phyloP scores from a whole-genome alignment of 225 moss, liverwort and hornwort species.

The Pseudoscleropodium purum region DNA sequence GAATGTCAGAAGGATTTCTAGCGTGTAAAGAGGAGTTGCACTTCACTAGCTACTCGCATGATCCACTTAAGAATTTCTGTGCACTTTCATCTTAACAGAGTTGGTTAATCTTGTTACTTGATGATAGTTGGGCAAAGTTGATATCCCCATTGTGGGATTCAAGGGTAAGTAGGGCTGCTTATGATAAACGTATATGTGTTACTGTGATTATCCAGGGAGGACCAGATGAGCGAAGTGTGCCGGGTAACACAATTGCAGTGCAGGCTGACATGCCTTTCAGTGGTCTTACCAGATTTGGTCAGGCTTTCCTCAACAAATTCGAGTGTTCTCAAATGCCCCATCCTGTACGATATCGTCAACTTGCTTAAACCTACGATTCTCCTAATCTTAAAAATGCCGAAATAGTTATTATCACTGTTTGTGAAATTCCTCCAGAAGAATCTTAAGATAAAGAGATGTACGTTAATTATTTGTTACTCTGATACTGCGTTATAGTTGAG shows the following conservation, averaged over 20 bases:
- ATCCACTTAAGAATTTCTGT: background rate
- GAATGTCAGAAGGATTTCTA: background rate
- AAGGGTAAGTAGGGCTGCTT: background rate
- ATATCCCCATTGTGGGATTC: background rate
- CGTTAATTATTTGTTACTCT: background rate
- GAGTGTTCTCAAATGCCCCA: conserved; percentile 99
- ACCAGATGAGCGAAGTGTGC: conserved; percentile 82
- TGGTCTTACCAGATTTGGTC: conserved; percentile 91
- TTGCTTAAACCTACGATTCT: background rate
- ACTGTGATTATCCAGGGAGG: conserved; percentile 54
- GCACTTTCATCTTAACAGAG: background rate
- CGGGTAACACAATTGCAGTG: conserved; percentile 96
- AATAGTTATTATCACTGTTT: background rate
- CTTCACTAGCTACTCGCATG: background rate
- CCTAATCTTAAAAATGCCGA: background rate
- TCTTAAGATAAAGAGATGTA: background rate
- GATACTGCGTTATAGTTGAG: background rate
- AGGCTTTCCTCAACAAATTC: conserved; percentile 92
- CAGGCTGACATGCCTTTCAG: conserved; percentile 99
- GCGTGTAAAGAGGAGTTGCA: background rate
- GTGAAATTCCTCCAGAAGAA: background rate
- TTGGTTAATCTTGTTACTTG: background rate
- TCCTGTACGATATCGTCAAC: conserved; percentile 34
- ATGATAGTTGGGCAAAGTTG: background rate
- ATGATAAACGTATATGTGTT: background rate